Percentiles rank a stretch among this genome's conserved stretches.
phyloP scores from a whole-genome alignment of 257 asterid genomes.

The Plantago major region DNA sequence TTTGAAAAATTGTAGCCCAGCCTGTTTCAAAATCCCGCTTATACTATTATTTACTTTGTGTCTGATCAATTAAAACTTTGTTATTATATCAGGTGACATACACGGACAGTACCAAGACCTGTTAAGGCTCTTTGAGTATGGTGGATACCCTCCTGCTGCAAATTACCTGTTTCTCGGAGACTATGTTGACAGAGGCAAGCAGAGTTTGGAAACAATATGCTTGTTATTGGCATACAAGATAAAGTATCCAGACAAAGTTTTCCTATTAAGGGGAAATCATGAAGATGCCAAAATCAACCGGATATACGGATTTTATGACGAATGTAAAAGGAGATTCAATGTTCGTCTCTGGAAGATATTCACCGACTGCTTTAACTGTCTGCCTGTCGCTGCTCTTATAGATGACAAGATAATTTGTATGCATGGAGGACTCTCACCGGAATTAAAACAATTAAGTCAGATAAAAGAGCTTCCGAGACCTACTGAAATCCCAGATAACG shows the following conservation, averaged over 20 bases:
- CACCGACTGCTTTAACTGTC: constrained; percentile 71
- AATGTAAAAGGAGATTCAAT: constrained; percentile 73
- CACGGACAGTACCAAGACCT: constrained; percentile 84
- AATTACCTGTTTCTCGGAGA: constrained; percentile 77
- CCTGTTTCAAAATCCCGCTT: neutral
- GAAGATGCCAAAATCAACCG: constrained; percentile 85
- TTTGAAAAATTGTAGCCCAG: no score
- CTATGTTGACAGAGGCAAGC: constrained; percentile 82
- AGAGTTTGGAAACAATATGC: constrained; percentile 83
- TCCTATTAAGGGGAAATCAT: constrained; percentile 73
- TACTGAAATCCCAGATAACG: constrained; percentile 57
- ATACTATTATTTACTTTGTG: constrained; percentile 4
- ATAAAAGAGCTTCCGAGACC: constrained; percentile 60
- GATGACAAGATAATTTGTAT: constrained; percentile 72
- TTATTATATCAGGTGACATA: constrained; percentile 55
- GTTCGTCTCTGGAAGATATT: constrained; percentile 79
- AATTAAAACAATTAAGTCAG: constrained; percentile 43
- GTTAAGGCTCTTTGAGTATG: constrained; percentile 63
- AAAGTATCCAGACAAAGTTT: constrained; percentile 55
- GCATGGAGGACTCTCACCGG: constrained; percentile 85
- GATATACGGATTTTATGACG: constrained; percentile 73
- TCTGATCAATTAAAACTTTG: neutral
- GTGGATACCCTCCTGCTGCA: constrained; percentile 71
- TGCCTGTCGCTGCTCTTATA: constrained; percentile 70
- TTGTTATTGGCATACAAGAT: constrained; percentile 68